phyloP scores from a whole-genome alignment of 2,329 filamentous ascomycete genomes.

The Trichoderma oligosporum region DNA sequence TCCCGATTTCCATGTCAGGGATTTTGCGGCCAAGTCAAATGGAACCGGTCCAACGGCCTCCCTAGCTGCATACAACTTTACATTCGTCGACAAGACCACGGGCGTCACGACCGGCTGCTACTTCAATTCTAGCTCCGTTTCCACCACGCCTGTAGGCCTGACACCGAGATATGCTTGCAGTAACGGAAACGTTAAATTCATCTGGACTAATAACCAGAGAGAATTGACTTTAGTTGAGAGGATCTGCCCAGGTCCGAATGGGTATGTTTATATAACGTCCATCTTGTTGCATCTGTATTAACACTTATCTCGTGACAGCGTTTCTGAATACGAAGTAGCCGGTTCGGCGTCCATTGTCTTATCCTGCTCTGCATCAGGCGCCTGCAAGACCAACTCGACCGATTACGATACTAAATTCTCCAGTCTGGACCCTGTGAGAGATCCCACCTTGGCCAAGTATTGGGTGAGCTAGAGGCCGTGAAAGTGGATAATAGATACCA shows the following conservation, averaged over 20 bases:
- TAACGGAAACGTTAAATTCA: conserved; percentile 40
- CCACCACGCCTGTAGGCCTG: conserved; percentile 31
- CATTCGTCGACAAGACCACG: conserved; percentile 40
- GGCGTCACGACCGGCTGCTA: conserved; percentile 40
- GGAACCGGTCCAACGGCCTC: conserved; percentile 30
- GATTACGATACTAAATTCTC: conserved; percentile 30
- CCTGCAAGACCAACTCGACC: conserved; percentile 31
- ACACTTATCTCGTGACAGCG: background rate
- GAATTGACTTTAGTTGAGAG: conserved; percentile 44
- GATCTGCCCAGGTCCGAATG: conserved; percentile 37
- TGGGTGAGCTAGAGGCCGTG: conserved; percentile 9
- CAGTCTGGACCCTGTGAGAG: conserved; percentile 30
- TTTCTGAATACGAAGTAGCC: background rate
- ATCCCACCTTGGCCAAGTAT: conserved; percentile 17
- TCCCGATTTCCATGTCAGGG: conserved; percentile 36
- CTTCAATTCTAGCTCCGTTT: conserved; percentile 41
- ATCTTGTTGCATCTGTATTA: background rate
- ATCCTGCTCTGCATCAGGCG: conserved; percentile 19
- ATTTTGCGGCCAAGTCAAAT: conserved; percentile 37
- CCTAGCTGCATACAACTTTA: conserved; percentile 37
- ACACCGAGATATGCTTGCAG: conserved; percentile 43
- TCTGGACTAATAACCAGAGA: conserved; percentile 33
- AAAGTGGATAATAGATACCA: background rate
- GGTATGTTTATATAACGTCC: conserved; percentile 29
- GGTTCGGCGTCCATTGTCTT: background rate